Evolutionary conservation across 331 rosid species (phyloP), one percentile per base, ranked within the genome.

Genomic region (Prunus yedoensis): DNA sequence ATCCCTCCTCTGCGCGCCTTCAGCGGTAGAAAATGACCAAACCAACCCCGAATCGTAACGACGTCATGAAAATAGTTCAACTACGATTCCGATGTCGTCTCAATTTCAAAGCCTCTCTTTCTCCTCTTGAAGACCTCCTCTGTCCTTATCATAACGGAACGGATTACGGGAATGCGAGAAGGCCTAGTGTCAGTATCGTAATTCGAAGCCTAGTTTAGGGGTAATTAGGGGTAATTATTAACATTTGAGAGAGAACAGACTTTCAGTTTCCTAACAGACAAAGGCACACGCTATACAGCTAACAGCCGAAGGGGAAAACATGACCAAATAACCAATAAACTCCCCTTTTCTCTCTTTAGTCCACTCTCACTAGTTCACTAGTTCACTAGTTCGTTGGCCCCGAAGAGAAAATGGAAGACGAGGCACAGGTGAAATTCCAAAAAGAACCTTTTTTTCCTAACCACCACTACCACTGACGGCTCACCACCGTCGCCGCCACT

Each of bases 391-490:
- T 63, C 58, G 30, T 25, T 18, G 35, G 77, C 17, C 12, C 52
- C 64, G 38, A 75, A 52, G 27, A 25, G 25, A 10, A 41, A 79
- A 81, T 81, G 86, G 86, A 79, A 41, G 83, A 81, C 16, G 81
- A 85, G 72, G 65, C 82, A 32, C 84, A 83, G 84, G 89, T 89
- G 63, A 80, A 64, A 51, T 65, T 28, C 61, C 64, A 4, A 10
- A 61, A 41, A 63, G 41, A 35, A 35, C 41, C 8, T 35, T 28
- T 35, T 35, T 35, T 35, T 35, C 16, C 28, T 35, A 70, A 65
- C 70, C 78, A 35, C 25, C 15, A 17, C 59, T 50, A 41, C 64
- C 8, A 43, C 66, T 60, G 11, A 32, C 0, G 41, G 23, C 60
- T 5, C 59, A 18, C 45, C 14, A 2, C 61, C 30, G 21, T 38